Evolutionary conservation across 257 asterid species (phyloP).

Genomic region (Fraxinus quadrangulata): DNA sequence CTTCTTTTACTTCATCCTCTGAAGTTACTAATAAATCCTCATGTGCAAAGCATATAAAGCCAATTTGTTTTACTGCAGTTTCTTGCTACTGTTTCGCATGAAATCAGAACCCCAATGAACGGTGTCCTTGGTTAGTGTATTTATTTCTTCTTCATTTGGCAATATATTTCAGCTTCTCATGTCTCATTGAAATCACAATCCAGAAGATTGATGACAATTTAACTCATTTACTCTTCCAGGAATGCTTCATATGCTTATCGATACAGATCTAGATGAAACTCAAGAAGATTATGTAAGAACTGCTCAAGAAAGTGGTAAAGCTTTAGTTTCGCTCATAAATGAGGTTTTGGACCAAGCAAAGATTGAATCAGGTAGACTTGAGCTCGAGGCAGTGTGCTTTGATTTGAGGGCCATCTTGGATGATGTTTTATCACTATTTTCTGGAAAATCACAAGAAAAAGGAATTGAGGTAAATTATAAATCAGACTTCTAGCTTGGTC

Average conservation of each 20-base stretch:
- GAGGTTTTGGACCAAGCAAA: slow-evolving; percentile 96
- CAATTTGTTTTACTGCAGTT: slow-evolving; percentile 58
- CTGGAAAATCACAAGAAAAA: slow-evolving; percentile 85
- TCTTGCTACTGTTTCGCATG: slow-evolving; percentile 99
- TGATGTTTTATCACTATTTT: slow-evolving; percentile 63
- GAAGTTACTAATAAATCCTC: not conserved
- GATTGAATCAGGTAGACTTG: slow-evolving; percentile 96
- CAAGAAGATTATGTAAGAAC: slow-evolving; percentile 93
- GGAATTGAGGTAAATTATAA: slow-evolving; percentile 73
- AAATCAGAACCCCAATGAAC: slow-evolving; percentile 99
- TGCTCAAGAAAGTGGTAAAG: slow-evolving; percentile 98
- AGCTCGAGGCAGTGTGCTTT: slow-evolving; percentile 75
- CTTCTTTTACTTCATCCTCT: not conserved
- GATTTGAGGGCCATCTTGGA: slow-evolving; percentile 48
- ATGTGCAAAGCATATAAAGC: slow-evolving; percentile 23
- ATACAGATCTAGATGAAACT: slow-evolving; percentile 86
- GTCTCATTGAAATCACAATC: slow-evolving; percentile 7
- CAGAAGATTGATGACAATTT: slow-evolving; percentile 30
- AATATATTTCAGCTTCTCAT: slow-evolving; percentile 4
- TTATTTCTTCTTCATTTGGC: not conserved
- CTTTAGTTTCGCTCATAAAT: slow-evolving; percentile 90
- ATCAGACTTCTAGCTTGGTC: slow-evolving; percentile 8
- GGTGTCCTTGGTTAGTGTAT: slow-evolving; percentile 87
- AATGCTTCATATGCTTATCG: slow-evolving; percentile 98
- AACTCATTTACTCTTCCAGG: slow-evolving; percentile 50